Evolutionary conservation across 2,329 filamentous ascomycete species (phyloP), one percentile per base, ranked within the genome.

Genomic region (Leptoxyphium fumago): DNA sequence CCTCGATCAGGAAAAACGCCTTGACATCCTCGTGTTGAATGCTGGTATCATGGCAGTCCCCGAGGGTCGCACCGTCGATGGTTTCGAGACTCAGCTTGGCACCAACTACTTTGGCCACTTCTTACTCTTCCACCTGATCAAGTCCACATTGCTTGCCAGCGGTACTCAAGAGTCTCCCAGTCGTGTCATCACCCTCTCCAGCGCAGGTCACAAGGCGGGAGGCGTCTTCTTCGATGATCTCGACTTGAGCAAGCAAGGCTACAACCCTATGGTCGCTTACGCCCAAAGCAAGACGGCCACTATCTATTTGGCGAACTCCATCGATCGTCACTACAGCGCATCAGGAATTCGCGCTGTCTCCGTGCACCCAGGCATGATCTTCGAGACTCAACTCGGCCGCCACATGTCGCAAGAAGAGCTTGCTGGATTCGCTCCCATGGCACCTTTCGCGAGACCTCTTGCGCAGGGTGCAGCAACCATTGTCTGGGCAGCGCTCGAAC

Each of bases 71-170:
- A 72, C 66, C 3, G 48, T 49, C 11, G 69, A 74, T 43, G 70
- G 69, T 14, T 68, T 66, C 47, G 73, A 77, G 52, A 52, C 52
- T 0, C 72, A 76, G 46, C 68, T 77, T 46, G 71, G 63, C 18
- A 68, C 64, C 7, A 77, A 77, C 53, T 66, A 77, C 51, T 57
- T 78, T 1, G 64, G 60, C 9, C 71, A 74, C 47, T 77, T 75
- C 57, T 61, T 75, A 0, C 61, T 77, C 18, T 70, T 73, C 47
- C 61, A 72, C n/a, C 63, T 74, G 0, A 58, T 77, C 15, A 68
- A 67, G 18, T 55, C 62, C 0, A 54, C 62, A 0, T 56, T 76
- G 6, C 53, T 74, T 0, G 49, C 59, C 0, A 62, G 62, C 10
- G 48, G 52, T 0, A 71, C 67, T 44, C 52, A 62, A 3, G 32